phyloP scores from a whole-genome alignment of 306 rosid genomes.

The Parietaria judaica region DNA sequence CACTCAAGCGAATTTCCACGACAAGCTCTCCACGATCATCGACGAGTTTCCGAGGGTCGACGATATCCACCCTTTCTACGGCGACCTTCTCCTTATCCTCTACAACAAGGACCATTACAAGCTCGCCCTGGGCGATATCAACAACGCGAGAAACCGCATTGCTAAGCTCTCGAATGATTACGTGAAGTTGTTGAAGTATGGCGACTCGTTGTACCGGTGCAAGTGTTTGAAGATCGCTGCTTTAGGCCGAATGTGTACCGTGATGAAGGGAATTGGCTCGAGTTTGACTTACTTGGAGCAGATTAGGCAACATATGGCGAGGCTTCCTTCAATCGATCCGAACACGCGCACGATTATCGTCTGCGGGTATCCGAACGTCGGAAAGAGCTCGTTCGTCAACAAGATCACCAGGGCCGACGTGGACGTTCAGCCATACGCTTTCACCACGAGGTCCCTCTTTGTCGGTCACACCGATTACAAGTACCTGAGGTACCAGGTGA shows the following conservation, averaged over 20 bases:
- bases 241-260: slow-evolving; percentile 93
- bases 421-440: slow-evolving; percentile 89
- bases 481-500: slow-evolving; percentile 81
- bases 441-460: slow-evolving; percentile 82
- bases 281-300: slow-evolving; percentile 89
- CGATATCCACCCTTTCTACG: slow-evolving; percentile 73
- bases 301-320: slow-evolving; percentile 86
- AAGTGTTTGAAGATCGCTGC: slow-evolving; percentile 83
- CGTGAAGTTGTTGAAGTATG: slow-evolving; percentile 72
- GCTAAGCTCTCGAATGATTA: slow-evolving; percentile 73
- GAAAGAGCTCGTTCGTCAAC: slow-evolving; percentile 89
- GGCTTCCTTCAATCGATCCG: slow-evolving; percentile 84
- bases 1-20: slow-evolving; percentile 62
- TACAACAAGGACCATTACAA: slow-evolving; percentile 91
- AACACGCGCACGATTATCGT: slow-evolving; percentile 66
- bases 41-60: slow-evolving; percentile 84
- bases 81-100: slow-evolving; percentile 77
- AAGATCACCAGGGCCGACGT: slow-evolving; percentile 87
- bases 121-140: slow-evolving; percentile 90
- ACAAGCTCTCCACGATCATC: slow-evolving; percentile 64
- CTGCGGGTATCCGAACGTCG: slow-evolving; percentile 90
- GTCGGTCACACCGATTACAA: slow-evolving; percentile 87
- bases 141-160: slow-evolving; percentile 76
- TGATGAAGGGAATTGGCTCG: slow-evolving; percentile 72
- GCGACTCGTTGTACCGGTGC: slow-evolving; percentile 73